Conservation (phyloP, 306 rosid species). For the Trifolium repens region DNA sequence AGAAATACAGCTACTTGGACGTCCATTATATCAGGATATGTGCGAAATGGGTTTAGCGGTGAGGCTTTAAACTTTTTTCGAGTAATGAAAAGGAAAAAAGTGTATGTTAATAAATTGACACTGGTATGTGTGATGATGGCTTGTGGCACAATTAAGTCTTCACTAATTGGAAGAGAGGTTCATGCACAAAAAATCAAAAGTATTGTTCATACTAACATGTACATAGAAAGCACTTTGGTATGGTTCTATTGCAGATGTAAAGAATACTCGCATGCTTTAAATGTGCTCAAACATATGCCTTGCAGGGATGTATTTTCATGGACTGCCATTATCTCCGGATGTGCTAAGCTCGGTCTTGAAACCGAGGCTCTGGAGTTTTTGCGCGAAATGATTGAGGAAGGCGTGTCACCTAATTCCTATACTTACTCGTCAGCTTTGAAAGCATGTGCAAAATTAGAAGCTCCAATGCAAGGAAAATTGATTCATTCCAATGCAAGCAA, state of each 20-base stretch:
- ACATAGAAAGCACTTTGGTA: slow-evolving; percentile 77
- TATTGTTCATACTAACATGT: slow-evolving; percentile 47
- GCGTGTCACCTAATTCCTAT: slow-evolving; percentile 77
- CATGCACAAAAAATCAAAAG: slow-evolving; percentile 75
- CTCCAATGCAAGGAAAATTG: slow-evolving; percentile 60
- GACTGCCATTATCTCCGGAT: slow-evolving; percentile 95
- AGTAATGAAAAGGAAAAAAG: slow-evolving; percentile 63
- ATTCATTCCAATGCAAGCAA: slow-evolving; percentile 84
- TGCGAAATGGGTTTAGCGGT: slow-evolving; percentile 76
- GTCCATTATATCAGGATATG: slow-evolving; percentile 85
- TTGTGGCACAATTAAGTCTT: slow-evolving; percentile 69
- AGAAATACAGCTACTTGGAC: slow-evolving; percentile 96
- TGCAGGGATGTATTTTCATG: slow-evolving; percentile 82
- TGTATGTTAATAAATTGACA: slow-evolving; percentile 66
- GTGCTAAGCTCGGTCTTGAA: slow-evolving; percentile 68
- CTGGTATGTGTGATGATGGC: slow-evolving; percentile 76
- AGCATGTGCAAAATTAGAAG: slow-evolving; percentile 79
- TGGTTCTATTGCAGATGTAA: slow-evolving; percentile 94
- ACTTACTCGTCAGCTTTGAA: slow-evolving; percentile 85
- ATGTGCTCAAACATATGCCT: slow-evolving; percentile 78
- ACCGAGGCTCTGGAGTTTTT: slow-evolving; percentile 74
- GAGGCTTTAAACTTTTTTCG: slow-evolving; percentile 75
- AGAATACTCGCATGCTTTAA: slow-evolving; percentile 61
- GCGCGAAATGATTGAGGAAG: slow-evolving; percentile 79
- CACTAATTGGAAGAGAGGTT: slow-evolving; percentile 71